These are phyloP conservation scores for Penicillium ochrochloron DNA, from an alignment of 495 filamentous ascomycete species.

Conservation along the genomic window DNA sequence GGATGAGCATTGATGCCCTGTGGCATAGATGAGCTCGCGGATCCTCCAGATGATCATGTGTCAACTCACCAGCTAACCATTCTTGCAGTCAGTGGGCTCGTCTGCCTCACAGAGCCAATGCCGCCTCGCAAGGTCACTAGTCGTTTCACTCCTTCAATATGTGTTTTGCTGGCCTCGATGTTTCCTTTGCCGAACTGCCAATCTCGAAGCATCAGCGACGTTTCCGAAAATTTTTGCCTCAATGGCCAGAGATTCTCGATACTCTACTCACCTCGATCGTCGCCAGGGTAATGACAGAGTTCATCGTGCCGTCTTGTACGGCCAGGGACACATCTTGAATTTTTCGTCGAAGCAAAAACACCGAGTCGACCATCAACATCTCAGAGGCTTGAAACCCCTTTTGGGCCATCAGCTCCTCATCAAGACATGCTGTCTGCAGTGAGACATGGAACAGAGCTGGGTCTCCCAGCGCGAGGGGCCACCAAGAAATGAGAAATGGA, in stretches of 20 bases:
- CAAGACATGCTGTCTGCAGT: slow-evolving; percentile 56
- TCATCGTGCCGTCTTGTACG: slow-evolving; percentile 57
- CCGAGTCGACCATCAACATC: slow-evolving; percentile 56
- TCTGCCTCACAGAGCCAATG: slow-evolving; percentile 48
- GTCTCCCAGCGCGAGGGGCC: slow-evolving; percentile 55
- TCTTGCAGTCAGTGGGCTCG: slow-evolving; percentile 54
- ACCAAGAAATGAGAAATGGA: slow-evolving; percentile 59
- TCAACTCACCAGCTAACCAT: slow-evolving; percentile 55
- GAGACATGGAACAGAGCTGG: slow-evolving; percentile 59
- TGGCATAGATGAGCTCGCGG: slow-evolving; percentile 14
- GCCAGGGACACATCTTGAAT: slow-evolving; percentile 47
- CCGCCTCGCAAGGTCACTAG: slow-evolving; percentile 54
- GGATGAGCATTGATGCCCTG: slow-evolving; percentile 58
- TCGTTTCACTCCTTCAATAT: slow-evolving; percentile 54
- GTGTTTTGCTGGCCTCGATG: slow-evolving; percentile 44
- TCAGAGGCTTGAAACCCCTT: slow-evolving; percentile 53
- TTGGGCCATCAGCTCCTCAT: slow-evolving; percentile 53
- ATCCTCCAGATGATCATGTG: neutral
- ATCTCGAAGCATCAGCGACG: neutral
- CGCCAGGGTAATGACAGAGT: slow-evolving; percentile 58
- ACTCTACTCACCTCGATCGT: slow-evolving; percentile 50
- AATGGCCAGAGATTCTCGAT: neutral
- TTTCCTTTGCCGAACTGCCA: slow-evolving; percentile 56
- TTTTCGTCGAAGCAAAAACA: slow-evolving; percentile 50
- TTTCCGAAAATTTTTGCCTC: neutral